phyloP scores from a whole-genome alignment of 495 filamentous ascomycete species.

The Xylaria telfairii region DNA sequence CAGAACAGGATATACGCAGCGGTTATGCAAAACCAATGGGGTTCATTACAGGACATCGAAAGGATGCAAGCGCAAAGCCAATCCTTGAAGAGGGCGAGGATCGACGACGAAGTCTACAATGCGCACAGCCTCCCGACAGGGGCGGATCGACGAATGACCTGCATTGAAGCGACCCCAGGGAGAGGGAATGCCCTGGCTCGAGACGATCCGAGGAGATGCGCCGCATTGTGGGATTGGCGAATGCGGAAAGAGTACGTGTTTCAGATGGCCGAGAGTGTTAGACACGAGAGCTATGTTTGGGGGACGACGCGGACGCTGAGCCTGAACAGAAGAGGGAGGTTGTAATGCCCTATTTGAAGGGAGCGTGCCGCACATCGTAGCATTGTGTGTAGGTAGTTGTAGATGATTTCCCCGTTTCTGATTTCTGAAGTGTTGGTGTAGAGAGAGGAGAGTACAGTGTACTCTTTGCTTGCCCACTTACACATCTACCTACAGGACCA shows the following conservation, averaged over 20 bases:
- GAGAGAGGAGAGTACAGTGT: no score
- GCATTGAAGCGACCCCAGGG: constrained; percentile 14
- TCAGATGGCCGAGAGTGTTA: constrained; percentile 7
- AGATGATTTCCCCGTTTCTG: background rate
- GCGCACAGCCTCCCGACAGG: constrained; percentile 8
- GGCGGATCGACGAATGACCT: constrained; percentile 9
- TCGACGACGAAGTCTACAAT: constrained; percentile 21
- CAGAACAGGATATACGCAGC: background rate
- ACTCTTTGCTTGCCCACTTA: background rate
- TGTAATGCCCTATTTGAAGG: constrained; percentile 18
- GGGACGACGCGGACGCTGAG: background rate
- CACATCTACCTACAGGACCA: no score
- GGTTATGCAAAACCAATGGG: background rate
- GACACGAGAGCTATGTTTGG: constrained; percentile 12
- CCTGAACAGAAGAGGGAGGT: background rate
- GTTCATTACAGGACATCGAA: constrained; percentile 9
- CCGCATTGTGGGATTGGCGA: constrained; percentile 10
- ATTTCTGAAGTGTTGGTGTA: background rate
- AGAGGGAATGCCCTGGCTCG: background rate
- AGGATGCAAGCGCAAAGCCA: constrained; percentile 20
- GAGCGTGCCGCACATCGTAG: background rate
- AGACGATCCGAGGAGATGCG: no score
- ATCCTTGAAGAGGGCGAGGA: constrained; percentile 10
- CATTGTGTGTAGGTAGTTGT: background rate
- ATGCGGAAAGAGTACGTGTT: constrained; percentile 23